Base-by-base conservation (phyloP, 2,329 filamentous ascomycete genomes). In the Sporothrix humicola region DNA sequence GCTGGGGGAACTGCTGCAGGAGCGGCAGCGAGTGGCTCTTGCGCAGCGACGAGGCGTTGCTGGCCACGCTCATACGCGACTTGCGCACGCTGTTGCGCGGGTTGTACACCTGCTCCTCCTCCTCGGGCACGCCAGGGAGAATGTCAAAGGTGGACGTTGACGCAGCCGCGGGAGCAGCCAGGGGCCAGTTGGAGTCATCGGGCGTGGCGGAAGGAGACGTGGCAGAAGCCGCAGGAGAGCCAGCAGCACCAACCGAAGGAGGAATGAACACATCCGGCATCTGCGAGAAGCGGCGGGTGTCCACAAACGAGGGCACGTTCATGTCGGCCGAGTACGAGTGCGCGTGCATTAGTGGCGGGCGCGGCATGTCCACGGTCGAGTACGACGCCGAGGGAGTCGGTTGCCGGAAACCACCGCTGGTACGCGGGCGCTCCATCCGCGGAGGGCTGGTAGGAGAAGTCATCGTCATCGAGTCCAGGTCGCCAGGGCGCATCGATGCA, bases 101-200 rank as follows among this genome's bases (percentile, higher is more conserved):
- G 46, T 78, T 78, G 69, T 78, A 80, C 63, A 80, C 79, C 73
- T 84, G 83, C 76, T 91, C 89, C 48, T 91, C 89, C 77, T 91
- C 89, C 78, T 91, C 89, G 0, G 89, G 87, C 3, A 91, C 89
- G 76, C 90, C 86, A 6, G 88, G 84, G 20, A 91, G 81, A 23
- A 84, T 81, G 71, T 86, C 85, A 74, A 82, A 85, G 10, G 81
- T 46, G 10, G 74, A 46, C 6, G 73, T 58, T 1, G 69, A 48
- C 5, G 74, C 20, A 1, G 79, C 79, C n/a, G 79, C 77, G 8
- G 81, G 79, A 31, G 81, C 79, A 1, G 82, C 80, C 69, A 89
- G 78, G 1, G 79, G 85, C 85, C 85, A 86, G 71, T 85, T 82
- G 17, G 78, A 77, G 66, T 84, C 82, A 44, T 83, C 82, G 6